phyloP scores from a whole-genome alignment of 805 yeast species.

The Barnettozyma sucrosica region DNA sequence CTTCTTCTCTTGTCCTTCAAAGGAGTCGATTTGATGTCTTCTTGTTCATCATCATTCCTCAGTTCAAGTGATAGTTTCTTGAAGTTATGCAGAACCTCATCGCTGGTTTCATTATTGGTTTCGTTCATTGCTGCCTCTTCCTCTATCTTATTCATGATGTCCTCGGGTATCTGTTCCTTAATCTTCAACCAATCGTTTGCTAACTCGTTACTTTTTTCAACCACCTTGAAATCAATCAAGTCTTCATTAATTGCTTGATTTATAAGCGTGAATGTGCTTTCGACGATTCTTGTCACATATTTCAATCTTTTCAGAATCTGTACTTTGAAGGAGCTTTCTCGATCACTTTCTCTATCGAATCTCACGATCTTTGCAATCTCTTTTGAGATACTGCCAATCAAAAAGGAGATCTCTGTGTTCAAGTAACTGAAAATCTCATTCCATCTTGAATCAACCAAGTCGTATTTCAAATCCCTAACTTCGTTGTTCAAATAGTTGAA shows the following conservation, averaged over 20 bases:
- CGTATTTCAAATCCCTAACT: slow-evolving; percentile 36
- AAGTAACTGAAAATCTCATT: slow-evolving; percentile 43
- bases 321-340: slow-evolving; percentile 14
- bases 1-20: slow-evolving; percentile 23
- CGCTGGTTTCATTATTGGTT: slow-evolving; percentile 1
- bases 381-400: slow-evolving; percentile 25
- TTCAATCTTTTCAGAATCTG: slow-evolving; percentile 29
- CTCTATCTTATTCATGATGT: slow-evolving; percentile 18
- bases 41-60: slow-evolving; percentile 8
- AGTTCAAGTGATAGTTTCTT: slow-evolving; percentile 21
- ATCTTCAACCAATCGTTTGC: slow-evolving; percentile 31
- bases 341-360: slow-evolving; percentile 16
- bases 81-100: slow-evolving; percentile 17
- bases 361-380: slow-evolving; percentile 22
- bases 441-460: slow-evolving; percentile 53
- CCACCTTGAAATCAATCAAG: slow-evolving; percentile 32
- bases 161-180: slow-evolving; percentile 19
- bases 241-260: slow-evolving; percentile 38
- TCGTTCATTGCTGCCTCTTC: slow-evolving; percentile 2
- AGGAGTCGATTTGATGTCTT: slow-evolving; percentile 7
- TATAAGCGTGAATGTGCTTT: slow-evolving; percentile 33
- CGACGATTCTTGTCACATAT: slow-evolving; percentile 34
- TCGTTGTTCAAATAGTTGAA: slow-evolving; percentile 38
- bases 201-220: slow-evolving; percentile 30
- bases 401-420: slow-evolving; percentile 34